Conservation (phyloP, 805 yeast genomes). For the Limtongia smithiae region DNA sequence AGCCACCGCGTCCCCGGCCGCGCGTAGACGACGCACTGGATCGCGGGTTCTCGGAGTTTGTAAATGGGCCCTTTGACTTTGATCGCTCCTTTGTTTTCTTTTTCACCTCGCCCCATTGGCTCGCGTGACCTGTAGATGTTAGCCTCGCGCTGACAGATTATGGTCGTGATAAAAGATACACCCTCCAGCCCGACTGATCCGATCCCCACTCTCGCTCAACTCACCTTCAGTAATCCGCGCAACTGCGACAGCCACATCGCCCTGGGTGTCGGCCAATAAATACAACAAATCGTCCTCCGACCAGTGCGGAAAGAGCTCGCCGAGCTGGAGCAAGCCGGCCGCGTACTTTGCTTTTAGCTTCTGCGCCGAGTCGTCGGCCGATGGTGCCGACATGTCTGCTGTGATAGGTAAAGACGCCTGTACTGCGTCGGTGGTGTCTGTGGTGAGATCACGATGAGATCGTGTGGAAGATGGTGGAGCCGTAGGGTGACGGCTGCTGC, state of each 20-base stretch:
- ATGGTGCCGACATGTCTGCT: constrained; percentile 11
- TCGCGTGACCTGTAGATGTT: constrained; percentile 53
- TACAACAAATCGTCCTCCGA: constrained; percentile 73
- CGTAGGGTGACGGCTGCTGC: constrained; percentile 19
- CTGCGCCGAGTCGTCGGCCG: constrained; percentile 33
- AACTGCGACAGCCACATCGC: constrained; percentile 74
- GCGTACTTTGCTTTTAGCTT: constrained; percentile 37
- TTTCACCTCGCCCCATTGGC: constrained; percentile 92
- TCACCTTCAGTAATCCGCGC: constrained; percentile 76
- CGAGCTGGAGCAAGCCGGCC: constrained; percentile 50
- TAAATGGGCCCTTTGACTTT: constrained; percentile 27
- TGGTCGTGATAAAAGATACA: no score
- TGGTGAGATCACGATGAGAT: neutral
- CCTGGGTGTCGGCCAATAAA: constrained; percentile 66
- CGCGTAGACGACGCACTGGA: constrained; percentile 15
- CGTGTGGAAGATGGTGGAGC: constrained; percentile 14
- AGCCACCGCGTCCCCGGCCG: constrained; percentile 26
- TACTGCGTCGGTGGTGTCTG: constrained; percentile 4
- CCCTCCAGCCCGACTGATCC: no score
- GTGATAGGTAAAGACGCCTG: neutral
- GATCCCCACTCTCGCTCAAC: no score
- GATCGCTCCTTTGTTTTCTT: constrained; percentile 42
- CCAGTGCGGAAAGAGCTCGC: constrained; percentile 96
- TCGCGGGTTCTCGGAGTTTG: constrained; percentile 8
- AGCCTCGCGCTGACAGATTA: neutral